Percentiles rank a stretch among this genome's conserved stretches.
Conservation (phyloP, 2,329 filamentous ascomycete genomes). For the Aspergillus fijiensis region DNA sequence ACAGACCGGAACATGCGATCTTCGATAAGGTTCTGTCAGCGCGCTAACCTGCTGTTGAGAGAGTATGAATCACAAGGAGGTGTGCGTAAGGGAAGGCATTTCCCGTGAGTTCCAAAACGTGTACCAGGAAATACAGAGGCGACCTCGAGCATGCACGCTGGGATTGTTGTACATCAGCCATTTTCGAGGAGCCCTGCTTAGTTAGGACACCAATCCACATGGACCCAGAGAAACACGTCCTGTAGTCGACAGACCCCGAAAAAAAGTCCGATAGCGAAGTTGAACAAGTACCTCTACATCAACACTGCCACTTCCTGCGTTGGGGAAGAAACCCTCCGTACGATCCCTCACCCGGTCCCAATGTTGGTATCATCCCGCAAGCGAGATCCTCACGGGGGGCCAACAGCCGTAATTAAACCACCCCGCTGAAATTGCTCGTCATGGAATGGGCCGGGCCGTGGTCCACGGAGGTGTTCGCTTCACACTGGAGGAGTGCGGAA, state of each 20-base stretch:
- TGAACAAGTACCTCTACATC: neutral
- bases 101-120: no score
- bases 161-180: neutral
- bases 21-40: no score
- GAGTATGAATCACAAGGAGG: no score
- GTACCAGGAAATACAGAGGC: neutral
- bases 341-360: neutral
- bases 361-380: neutral
- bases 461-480: neutral
- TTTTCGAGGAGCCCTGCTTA: no score
- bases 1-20: no score
- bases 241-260: no score
- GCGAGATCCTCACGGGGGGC: no score
- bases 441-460: neutral
- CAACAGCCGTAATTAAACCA: neutral
- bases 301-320: neutral
- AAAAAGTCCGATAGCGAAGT: no score
- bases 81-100: no score
- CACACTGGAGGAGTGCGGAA: neutral
- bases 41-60: no score
- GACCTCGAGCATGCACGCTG: neutral
- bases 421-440: neutral
- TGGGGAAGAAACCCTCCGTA: neutral
- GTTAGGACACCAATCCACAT: neutral
- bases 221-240: neutral